phyloP scores from a whole-genome alignment of 2,329 filamentous ascomycete species.

The Sporothrix protearum region DNA sequence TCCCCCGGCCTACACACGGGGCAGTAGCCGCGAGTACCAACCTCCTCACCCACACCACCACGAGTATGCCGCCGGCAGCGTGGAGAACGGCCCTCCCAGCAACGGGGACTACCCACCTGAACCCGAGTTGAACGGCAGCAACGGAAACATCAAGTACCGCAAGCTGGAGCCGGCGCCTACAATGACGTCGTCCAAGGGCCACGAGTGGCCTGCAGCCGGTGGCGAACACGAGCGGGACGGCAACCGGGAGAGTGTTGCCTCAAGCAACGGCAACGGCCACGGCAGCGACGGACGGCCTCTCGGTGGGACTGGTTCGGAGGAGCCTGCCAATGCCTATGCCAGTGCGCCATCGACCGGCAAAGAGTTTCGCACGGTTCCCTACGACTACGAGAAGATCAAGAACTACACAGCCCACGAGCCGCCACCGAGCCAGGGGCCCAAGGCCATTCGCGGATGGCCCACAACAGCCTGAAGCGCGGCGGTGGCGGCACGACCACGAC shows the following conservation, averaged over 20 bases:
- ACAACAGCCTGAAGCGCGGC: conserved; percentile 42
- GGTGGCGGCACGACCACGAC: conserved; percentile 4
- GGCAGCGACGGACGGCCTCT: conserved; percentile 1
- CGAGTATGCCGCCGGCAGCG: not conserved
- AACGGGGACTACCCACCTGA: not conserved
- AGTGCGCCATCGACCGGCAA: not conserved
- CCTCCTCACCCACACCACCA: not conserved
- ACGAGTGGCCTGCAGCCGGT: conserved; percentile 7
- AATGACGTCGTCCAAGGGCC: not conserved
- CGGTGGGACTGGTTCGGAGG: not conserved
- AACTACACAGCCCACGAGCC: conserved; percentile 55
- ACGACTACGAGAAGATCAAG: conserved; percentile 54
- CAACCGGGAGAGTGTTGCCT: not conserved
- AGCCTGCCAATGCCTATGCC: not conserved
- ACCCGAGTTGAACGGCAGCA: conserved; percentile 15
- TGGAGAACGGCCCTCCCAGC: not conserved
- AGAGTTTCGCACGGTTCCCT: conserved; percentile 57
- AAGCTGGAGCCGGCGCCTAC: conserved; percentile 57
- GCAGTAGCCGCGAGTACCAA: conserved; percentile 19
- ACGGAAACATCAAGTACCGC: conserved; percentile 44
- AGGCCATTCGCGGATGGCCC: conserved; percentile 56
- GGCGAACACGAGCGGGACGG: not conserved
- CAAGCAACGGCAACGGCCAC: conserved; percentile 20
- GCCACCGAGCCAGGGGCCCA: conserved; percentile 54
- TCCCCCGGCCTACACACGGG: not conserved